phyloP scores from a whole-genome alignment of 352 stramenopile species.

The Salisapilia sapeloensis region DNA sequence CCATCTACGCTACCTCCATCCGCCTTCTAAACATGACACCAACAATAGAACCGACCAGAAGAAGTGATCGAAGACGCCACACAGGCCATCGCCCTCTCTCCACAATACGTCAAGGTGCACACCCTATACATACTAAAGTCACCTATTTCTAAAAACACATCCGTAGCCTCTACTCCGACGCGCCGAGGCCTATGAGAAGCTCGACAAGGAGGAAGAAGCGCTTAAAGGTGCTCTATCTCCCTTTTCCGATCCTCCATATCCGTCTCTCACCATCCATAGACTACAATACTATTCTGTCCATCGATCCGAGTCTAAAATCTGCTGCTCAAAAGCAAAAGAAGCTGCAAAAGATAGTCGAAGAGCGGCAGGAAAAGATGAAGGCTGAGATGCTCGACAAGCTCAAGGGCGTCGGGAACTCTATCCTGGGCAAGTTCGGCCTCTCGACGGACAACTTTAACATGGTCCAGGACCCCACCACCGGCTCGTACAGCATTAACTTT shows the following conservation, averaged over 20 bases:
- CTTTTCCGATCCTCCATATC: conserved; percentile 3
- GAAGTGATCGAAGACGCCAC: conserved; percentile 91
- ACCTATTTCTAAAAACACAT: background rate
- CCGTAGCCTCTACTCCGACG: conserved; percentile 75
- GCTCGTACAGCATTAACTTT: conserved; percentile 96
- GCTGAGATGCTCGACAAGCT: conserved; percentile 93
- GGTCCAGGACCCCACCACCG: conserved; percentile 92
- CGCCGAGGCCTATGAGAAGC: conserved; percentile 82
- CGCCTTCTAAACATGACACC: background rate
- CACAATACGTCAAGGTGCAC: conserved; percentile 90
- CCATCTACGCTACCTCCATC: background rate
- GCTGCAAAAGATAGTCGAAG: conserved; percentile 83
- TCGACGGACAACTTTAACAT: conserved; percentile 99
- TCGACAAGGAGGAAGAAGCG: conserved; percentile 89
- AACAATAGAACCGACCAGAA: conserved; percentile 29
- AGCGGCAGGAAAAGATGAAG: conserved; percentile 97
- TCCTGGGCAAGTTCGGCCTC: conserved; percentile 98
- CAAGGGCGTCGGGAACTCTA: conserved; percentile 98
- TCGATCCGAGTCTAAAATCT: conserved; percentile 72
- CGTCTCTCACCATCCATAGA: conserved; percentile 32
- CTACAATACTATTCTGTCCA: conserved; percentile 83
- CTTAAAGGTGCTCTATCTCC: conserved; percentile 80
- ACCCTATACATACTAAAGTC: background rate
- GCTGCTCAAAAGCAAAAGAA: conserved; percentile 40
- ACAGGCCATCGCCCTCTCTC: conserved; percentile 87